Evolutionary conservation across 2,329 filamentous ascomycete species (phyloP), one percentile per base, ranked within the genome.

Genomic region (Coniochaeta sp.): DNA sequence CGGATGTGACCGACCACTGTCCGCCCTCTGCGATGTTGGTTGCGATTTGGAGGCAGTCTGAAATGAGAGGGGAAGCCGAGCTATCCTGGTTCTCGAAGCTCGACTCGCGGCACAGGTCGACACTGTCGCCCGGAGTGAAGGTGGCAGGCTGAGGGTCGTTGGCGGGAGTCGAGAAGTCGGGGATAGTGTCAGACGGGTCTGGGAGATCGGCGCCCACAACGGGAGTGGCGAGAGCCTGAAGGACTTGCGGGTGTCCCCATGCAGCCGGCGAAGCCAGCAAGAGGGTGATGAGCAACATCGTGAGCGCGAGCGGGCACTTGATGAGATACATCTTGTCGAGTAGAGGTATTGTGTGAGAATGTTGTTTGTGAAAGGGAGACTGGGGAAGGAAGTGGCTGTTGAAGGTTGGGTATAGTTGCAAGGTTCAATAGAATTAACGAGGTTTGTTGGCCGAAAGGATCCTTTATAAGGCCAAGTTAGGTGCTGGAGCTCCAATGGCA

Each of bases 1-100:
- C 42, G 32, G 3, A 7, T 3, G 12, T 10, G 54, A 47, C 47
- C 16, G 16, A 14, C 59, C 59, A 60, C 12, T 55, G 34, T 16
- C 59, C 55, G 8, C 32, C 55, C 16, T 56, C 44, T 10, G 1
- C n/a, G 34, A 60, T 58, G 40, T 60, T 58, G 19, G 26, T 16
- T 3, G 55, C 55, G 28, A 60, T 24, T 1, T 44, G 19, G 19
- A 40, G 17, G 55, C 59, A 60, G 59, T 60, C 55, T 30, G 5
- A 14, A 6, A 32, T 28, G 10, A 16, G 5, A 14, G 59, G 34
- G 40, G 42, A 44, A 10, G 17, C 19, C 3, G 40, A 10, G 17
- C 40, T 44, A 17, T 19, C 17, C 40, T 44, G 17, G 34, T 54
- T 36, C 22, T 54, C 42, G 55, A 24, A 60, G 19, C 16, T 60